Evolutionary conservation across 345 rosid genomes (phyloP), one percentile per base, ranked within the genome.

Genomic region (Garcia nutans): DNA sequence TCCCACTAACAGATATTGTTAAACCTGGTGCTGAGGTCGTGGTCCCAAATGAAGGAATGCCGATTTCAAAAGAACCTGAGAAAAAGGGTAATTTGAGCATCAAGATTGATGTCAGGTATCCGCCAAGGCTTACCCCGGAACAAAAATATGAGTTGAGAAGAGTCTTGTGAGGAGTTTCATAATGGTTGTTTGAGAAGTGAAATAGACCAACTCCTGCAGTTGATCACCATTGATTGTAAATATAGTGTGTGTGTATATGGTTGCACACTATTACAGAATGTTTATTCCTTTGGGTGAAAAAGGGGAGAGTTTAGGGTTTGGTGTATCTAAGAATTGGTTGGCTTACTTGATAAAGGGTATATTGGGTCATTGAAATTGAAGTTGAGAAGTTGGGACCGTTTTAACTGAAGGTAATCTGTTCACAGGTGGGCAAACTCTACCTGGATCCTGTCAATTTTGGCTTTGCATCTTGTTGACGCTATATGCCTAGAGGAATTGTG

Each of bases 31-130:
- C 85, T 3, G 99, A 95, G 80, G 79, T 90, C 74, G 76, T 93
- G 71, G 87, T 95, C 73, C 93, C 91, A 17, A 83, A 89, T 68
- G 99, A 95, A 85, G 98, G 98, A 66, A 95, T 95, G 99, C 98
- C 98, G 24, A 85, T 90, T 71, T 91, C 98, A 4, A 89, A 84
- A 79, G 96, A 93, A 70, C 89, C 93, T 1, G 97, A 96, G 41
- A 90, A 33, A 80, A 95, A 87, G 68, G 99, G 99, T 45, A 90
- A 90, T 85, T 72, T 93, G 86, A 90, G 90, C 77, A 77, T 95
- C 79, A 93, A 90, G 82, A 83, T 95, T n/a, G 92, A 80, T 42
- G 97, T 95, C 54, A 89, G 79, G 72, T 95, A 95, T 71, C 99
- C 99, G 42, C 85, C 93, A 49, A 89, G 86, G 80, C 89, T 95